These are phyloP conservation scores for Diaporthe citri DNA, from an alignment of 2,329 filamentous ascomycete species.

Conservation along the genomic window DNA sequence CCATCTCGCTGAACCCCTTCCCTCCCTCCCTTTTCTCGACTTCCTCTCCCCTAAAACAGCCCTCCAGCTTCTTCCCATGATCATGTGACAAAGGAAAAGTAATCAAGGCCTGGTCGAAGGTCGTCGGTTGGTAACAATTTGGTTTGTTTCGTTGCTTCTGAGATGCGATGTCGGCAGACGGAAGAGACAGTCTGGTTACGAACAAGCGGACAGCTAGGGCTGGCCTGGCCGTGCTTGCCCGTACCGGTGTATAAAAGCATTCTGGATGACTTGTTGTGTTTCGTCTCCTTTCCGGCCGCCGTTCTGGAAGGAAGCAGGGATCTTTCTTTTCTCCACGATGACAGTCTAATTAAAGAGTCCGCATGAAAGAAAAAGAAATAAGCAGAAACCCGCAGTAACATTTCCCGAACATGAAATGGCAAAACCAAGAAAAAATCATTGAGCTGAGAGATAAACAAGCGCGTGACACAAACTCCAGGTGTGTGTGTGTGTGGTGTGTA, in stretches of 20 bases:
- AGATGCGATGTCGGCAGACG: constrained; percentile 43
- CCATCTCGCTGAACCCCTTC: constrained; percentile 30
- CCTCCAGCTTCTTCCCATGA: constrained; percentile 34
- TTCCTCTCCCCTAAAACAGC: constrained; percentile 33
- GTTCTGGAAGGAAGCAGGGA: constrained; percentile 34
- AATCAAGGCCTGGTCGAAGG: constrained; percentile 32
- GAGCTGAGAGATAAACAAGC: constrained; percentile 42
- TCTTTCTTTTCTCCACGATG: constrained; percentile 17
- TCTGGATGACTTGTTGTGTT: constrained; percentile 36
- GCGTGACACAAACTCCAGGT: constrained; percentile 43
- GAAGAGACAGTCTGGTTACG: constrained; percentile 36
- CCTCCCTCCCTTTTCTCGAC: constrained; percentile 16
- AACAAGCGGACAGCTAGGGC: neutral
- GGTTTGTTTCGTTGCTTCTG: constrained; percentile 28
- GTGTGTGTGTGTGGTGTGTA: constrained; percentile 39
- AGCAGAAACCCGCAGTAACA: constrained; percentile 31
- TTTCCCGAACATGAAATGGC: constrained; percentile 33
- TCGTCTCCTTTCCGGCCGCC: constrained; percentile 40
- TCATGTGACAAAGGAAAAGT: constrained; percentile 44
- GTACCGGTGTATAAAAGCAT: constrained; percentile 27
- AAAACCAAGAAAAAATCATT: constrained; percentile 42
- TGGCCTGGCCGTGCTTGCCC: constrained; percentile 1
- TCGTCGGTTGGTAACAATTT: constrained; percentile 32
- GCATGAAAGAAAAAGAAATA: constrained; percentile 18
- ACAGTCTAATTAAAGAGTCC: constrained; percentile 35